A percentile compares a stretch with the other conserved stretches of the same genome.
phyloP scores from a whole-genome alignment of 1,139 yeast genomes.

The Candida glucosophila region DNA sequence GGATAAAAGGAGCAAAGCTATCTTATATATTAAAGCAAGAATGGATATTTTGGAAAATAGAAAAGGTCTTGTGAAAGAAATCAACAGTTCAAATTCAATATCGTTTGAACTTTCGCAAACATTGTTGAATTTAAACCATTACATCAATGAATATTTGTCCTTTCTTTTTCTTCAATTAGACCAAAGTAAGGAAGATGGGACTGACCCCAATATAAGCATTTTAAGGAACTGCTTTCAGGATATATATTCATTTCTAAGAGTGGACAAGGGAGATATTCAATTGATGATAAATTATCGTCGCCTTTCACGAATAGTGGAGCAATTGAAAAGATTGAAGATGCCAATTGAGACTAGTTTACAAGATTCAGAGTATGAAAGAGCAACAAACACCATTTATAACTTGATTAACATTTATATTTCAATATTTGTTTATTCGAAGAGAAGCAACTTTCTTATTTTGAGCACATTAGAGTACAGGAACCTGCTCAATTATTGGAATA shows the following conservation, averaged over 20 bases:
- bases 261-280: constrained; percentile 13
- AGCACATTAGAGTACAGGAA: constrained; percentile 27
- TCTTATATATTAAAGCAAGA: too few relatives aligned
- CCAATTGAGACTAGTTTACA: constrained; percentile 5
- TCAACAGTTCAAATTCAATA: constrained; percentile 5
- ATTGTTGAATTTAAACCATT: constrained; percentile 4
- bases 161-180: constrained; percentile 3
- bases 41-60: constrained; percentile 3
- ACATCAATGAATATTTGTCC: constrained; percentile 4
- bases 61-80: constrained; percentile 3
- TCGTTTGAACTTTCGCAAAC: constrained; percentile 3
- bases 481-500: constrained; percentile 30
- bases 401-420: constrained; percentile 18
- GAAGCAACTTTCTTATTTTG: constrained; percentile 27
- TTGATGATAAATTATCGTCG: constrained; percentile 8
- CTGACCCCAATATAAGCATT: constrained; percentile 8
- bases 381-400: constrained; percentile 4
- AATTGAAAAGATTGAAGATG: constrained; percentile 1
- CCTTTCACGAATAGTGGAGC: constrained; percentile 5
- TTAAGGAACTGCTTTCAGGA: constrained; percentile 18
- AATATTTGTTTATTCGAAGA: constrained; percentile 17
- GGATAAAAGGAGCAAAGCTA: too few relatives aligned
- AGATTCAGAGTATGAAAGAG: constrained; percentile 4
- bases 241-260: constrained; percentile 14
- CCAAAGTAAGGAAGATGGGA: constrained; percentile 7